phyloP scores from a whole-genome alignment of 768 basidiomycete species.

The Mycena capillaripes region DNA sequence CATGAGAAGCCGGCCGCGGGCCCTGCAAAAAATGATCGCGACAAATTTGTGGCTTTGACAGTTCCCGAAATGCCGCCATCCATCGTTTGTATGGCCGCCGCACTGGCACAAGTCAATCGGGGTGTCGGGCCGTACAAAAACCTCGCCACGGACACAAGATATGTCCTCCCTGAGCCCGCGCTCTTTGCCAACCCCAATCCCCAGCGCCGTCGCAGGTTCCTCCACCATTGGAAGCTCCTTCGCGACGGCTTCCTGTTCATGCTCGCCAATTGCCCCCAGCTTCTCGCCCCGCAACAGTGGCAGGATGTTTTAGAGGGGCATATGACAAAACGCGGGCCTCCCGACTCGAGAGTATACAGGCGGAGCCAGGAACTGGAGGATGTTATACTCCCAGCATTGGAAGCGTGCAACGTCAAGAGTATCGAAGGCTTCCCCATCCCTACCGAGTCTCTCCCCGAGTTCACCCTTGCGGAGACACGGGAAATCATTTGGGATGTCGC shows the following conservation, averaged over 20 bases:
- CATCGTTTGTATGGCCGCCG: not conserved
- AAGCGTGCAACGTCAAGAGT: not conserved
- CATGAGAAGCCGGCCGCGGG: not conserved
- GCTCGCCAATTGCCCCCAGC: not conserved
- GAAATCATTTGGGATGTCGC: constrained; percentile 7
- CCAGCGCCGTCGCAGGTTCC: not conserved
- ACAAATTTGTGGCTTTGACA: not conserved
- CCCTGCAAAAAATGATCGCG: not conserved
- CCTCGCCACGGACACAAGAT: not conserved
- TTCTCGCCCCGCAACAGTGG: not conserved
- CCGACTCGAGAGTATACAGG: not conserved
- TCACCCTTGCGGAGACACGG: not conserved
- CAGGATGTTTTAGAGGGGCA: not conserved
- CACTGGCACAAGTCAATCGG: not conserved
- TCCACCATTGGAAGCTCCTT: not conserved
- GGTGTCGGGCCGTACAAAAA: not conserved
- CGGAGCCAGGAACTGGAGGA: not conserved
- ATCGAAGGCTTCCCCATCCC: constrained; percentile 3
- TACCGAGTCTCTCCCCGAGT: not conserved
- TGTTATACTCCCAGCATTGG: not conserved
- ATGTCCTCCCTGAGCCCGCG: not conserved
- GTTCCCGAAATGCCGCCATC: not conserved
- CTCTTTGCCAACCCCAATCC: not conserved
- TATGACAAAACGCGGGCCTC: not conserved
- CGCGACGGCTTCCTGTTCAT: not conserved